Evolutionary conservation across 257 asterid genomes (phyloP).

Genomic region (Solanum okadae): DNA sequence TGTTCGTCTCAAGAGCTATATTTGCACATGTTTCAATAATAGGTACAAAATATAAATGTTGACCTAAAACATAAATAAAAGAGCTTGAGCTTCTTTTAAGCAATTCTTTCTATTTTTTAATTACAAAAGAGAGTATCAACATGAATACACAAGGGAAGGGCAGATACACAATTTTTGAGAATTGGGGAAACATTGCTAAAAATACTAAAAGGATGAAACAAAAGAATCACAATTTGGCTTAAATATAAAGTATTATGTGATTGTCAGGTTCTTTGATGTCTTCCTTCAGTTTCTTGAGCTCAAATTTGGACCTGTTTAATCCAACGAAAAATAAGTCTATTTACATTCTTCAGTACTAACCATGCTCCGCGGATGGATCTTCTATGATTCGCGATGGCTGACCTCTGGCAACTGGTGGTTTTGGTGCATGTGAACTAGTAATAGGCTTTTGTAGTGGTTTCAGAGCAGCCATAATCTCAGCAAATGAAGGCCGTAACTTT

Average conservation of each 20-base stretch:
- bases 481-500: slow-evolving; percentile 69
- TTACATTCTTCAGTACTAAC: slow-evolving; percentile 17
- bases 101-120: neutral
- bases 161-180: slow-evolving; percentile 39
- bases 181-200: slow-evolving; percentile 30
- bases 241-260: slow-evolving; percentile 1
- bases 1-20: neutral
- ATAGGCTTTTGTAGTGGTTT: slow-evolving; percentile 80
- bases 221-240: slow-evolving; percentile 12
- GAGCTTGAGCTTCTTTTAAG: neutral
- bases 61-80: neutral
- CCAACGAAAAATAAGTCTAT: neutral
- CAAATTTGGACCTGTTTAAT: slow-evolving; percentile 1
- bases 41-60: neutral
- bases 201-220: slow-evolving; percentile 5
- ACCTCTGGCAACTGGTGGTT: slow-evolving; percentile 25
- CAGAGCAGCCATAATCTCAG: slow-evolving; percentile 83
- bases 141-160: slow-evolving; percentile 35
- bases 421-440: slow-evolving; percentile 37
- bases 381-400: slow-evolving; percentile 25
- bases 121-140: slow-evolving; percentile 32
- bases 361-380: slow-evolving; percentile 7
- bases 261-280: slow-evolving; percentile 9
- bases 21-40: neutral
- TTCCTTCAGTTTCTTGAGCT: neutral